Evolutionary conservation across 176 grass and related monocot species (phyloP).

Genomic region (Zoysia pacifica): DNA sequence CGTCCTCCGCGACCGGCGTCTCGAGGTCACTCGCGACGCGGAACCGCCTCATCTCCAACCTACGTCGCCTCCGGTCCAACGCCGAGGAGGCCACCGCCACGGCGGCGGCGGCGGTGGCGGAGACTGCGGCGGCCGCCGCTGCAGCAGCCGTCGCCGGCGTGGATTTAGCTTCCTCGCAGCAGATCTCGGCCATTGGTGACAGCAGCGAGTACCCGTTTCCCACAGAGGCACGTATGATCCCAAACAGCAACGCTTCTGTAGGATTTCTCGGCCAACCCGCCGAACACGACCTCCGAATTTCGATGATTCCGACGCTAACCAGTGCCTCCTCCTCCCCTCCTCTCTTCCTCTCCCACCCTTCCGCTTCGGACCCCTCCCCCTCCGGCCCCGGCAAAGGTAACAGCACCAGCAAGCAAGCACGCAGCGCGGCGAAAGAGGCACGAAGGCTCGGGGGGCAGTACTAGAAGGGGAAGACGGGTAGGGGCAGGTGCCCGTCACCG

Average conservation of each 20-base stretch:
- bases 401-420: not conserved
- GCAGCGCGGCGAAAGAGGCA: constrained; percentile 29
- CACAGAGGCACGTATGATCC: not conserved
- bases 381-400: not conserved
- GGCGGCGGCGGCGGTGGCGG: constrained; percentile 8
- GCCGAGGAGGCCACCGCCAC: constrained; percentile 46
- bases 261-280: not conserved
- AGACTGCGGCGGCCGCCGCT: constrained; percentile 25
- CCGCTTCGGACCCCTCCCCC: not conserved
- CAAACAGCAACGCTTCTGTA: not conserved
- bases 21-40: constrained; percentile 41
- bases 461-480: constrained; percentile 16
- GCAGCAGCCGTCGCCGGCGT: constrained; percentile 36
- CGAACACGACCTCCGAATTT: constrained; percentile 2
- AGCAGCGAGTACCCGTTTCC: not conserved
- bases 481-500: constrained; percentile 57
- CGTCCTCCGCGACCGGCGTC: constrained; percentile 34
- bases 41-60: constrained; percentile 48
- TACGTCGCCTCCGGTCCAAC: constrained; percentile 49
- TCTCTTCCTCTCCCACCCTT: not conserved
- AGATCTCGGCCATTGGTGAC: constrained; percentile 66
- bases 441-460: constrained; percentile 29
- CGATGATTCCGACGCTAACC: constrained; percentile 18
- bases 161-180: constrained; percentile 60
- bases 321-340: not conserved